Evolutionary conservation across 768 basidiomycete species (phyloP), one percentile per base, ranked within the genome.

Genomic region (Obba rivulosa): DNA sequence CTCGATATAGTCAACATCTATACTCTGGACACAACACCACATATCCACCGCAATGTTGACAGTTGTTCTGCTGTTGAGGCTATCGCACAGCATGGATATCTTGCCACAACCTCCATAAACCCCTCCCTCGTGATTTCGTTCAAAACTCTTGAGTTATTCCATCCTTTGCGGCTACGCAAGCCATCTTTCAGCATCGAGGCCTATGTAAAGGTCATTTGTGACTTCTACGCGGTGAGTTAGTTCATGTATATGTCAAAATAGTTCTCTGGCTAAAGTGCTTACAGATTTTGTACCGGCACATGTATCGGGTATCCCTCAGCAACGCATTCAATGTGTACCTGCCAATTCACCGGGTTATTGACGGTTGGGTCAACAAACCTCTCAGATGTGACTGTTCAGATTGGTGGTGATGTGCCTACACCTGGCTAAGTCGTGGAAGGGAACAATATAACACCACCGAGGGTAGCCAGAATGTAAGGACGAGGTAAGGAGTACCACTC

Each of bases 271-370:
- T 43, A 2, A 46, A 5, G 18, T 20, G 17, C 18, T n/a, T n/a
- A n/a, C 38, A 69, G 63, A 52, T 61, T 1, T 54, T 64, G 2
- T 71, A 66, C 45, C 49, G 42, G 8, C 56, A 46, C 8, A 39
- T 25, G 3, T 59, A 56, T 45, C 56, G 62, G 4, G 49, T 40
- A 1, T 44, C 57, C n/a, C 55, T 76, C 21, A 56, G 64, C 1
- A 55, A 64, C 23, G 54, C 68, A 10, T 71, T 66, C 46, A 68
- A 74, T 43, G 38, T 64, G 0, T 74, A 70, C 50, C 62, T 74
- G 8, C 18, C 45, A 0, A 63, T 72, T 3, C 43, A 43, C 0
- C 49, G 51, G 0, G 8, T 2, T 0, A 57, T 70, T n/a, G 47
- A 65, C 17, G 14, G 17, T 2, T 48, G 40, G 1, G 57, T 71